A percentile compares a stretch with the other conserved stretches of the same genome.
phyloP scores from a whole-genome alignment of 129 eudicot genomes.

The Tagetes patula region DNA sequence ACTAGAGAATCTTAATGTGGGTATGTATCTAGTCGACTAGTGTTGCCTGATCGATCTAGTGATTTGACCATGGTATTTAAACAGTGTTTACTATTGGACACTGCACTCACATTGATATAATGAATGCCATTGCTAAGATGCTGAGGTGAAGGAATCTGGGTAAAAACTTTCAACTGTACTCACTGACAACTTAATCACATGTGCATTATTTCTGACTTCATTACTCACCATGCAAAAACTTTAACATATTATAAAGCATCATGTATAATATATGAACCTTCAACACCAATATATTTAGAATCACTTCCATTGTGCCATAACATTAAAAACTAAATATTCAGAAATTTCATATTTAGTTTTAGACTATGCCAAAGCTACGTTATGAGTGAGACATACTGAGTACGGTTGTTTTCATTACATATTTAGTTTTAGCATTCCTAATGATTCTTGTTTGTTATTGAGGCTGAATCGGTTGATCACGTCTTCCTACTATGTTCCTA shows the following conservation, averaged over 20 bases:
- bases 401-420: too few relatives aligned
- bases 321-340: background rate
- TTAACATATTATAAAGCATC: background rate
- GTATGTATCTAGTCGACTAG: background rate
- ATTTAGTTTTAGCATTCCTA: too few relatives aligned
- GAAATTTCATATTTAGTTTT: too few relatives aligned
- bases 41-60: slow-evolving; percentile 20
- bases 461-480: too few relatives aligned
- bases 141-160: slow-evolving; percentile 17
- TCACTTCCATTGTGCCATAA: background rate
- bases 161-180: slow-evolving; percentile 9
- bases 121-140: slow-evolving; percentile 2
- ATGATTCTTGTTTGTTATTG: too few relatives aligned
- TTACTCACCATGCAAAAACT: background rate
- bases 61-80: slow-evolving; percentile 1
- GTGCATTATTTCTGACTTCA: slow-evolving; percentile 12
- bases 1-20: background rate
- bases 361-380: too few relatives aligned
- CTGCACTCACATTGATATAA: background rate
- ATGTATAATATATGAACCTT: background rate
- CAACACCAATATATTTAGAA: background rate
- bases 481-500: too few relatives aligned
- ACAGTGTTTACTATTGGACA: slow-evolving; percentile 5
- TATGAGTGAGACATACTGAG: too few relatives aligned
- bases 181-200: slow-evolving; percentile 1